A percentile compares a stretch with the other conserved stretches of the same genome.
Conservation (phyloP, 164 flowering plant genomes). For the Stephania japonica region DNA sequence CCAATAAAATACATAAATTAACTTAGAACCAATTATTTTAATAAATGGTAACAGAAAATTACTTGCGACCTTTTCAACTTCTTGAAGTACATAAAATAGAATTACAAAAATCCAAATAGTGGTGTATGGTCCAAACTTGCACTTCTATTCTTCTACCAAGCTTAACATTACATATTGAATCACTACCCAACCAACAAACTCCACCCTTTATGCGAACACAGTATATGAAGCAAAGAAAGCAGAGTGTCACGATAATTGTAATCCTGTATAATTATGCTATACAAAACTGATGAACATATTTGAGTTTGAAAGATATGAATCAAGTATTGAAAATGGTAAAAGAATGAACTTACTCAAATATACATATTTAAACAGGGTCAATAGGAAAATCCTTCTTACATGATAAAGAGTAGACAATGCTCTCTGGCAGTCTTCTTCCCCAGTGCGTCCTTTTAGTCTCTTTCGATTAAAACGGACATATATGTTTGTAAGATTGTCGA, state of each 20-base stretch:
- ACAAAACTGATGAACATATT: not conserved
- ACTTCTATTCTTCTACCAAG: not conserved
- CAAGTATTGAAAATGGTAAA: not conserved
- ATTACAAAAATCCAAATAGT: not conserved
- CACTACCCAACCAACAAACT: not conserved
- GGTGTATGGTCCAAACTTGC: not conserved
- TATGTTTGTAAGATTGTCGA: conserved; percentile 87
- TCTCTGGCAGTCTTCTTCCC: conserved; percentile 73
- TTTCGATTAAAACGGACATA: conserved; percentile 92
- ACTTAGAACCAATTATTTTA: not conserved
- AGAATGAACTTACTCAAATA: not conserved
- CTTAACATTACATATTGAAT: not conserved
- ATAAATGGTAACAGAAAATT: not conserved
- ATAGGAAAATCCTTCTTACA: conserved; percentile 34
- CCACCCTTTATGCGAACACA: not conserved
- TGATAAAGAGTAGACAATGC: conserved; percentile 87
- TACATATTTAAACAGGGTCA: not conserved
- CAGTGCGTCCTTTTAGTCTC: conserved; percentile 92
- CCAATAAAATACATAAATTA: not conserved
- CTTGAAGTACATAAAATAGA: not conserved
- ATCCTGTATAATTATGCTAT: not conserved
- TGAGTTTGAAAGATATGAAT: not conserved
- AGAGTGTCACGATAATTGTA: not conserved
- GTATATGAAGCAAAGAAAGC: not conserved
- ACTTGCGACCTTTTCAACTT: not conserved